Evolutionary conservation across 2,329 filamentous ascomycete genomes (phyloP).

Genomic region (Ceratocystis destructans): DNA sequence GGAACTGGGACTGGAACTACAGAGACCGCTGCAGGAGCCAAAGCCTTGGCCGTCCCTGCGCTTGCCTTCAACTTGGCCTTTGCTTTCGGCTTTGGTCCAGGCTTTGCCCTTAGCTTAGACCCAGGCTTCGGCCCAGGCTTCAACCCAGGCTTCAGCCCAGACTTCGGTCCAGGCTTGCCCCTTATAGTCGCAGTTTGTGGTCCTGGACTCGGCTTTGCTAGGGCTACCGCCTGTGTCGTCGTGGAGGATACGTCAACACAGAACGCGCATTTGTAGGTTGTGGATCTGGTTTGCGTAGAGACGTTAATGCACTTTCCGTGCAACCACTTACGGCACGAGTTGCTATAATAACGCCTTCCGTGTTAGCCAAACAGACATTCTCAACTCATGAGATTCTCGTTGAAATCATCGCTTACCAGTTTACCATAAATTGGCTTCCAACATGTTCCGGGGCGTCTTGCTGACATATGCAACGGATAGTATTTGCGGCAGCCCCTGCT

Average conservation of each 20-base stretch:
- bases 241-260: constrained; percentile 42
- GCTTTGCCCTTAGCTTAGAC: background rate
- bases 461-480: constrained; percentile 45
- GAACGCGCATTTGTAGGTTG: constrained; percentile 50
- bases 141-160: background rate
- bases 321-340: constrained; percentile 52
- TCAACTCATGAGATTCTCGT: too few relatives aligned
- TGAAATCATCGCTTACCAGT: constrained; percentile 39
- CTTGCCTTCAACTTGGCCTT: background rate
- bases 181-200: background rate
- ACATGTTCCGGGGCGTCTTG: constrained; percentile 30
- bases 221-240: constrained; percentile 36
- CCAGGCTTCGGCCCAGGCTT: background rate
- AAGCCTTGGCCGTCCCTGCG: background rate
- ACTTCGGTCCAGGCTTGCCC: background rate
- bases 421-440: constrained; percentile 42
- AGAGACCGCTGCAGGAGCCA: too few relatives aligned
- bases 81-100: background rate
- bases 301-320: constrained; percentile 51
- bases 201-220: constrained; percentile 23
- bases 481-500: background rate
- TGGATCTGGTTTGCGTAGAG: constrained; percentile 40
- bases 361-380: constrained; percentile 4
- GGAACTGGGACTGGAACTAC: background rate
- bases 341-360: constrained; percentile 29